Percentiles rank a stretch among this genome's conserved stretches.
These are phyloP conservation scores for Wickerhamiella sergipiensis DNA, from an alignment of 805 yeast genomes.

Conservation along the genomic window DNA sequence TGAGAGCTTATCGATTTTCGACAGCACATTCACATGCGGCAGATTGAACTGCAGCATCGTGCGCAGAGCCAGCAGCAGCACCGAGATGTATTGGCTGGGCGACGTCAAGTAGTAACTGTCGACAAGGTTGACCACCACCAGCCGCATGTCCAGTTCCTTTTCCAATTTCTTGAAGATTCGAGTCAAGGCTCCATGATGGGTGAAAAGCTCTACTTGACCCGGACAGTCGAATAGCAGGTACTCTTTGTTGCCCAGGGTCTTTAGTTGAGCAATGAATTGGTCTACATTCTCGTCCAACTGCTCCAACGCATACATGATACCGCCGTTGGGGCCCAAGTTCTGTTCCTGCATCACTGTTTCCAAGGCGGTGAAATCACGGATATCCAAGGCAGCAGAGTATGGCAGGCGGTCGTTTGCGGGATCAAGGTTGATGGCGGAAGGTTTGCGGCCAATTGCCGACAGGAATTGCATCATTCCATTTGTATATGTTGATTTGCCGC, in stretches of 20 bases:
- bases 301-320: conserved; percentile 79
- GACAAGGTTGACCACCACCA: conserved; percentile 62
- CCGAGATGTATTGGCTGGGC: conserved; percentile 81
- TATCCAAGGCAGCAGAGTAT: conserved; percentile 65
- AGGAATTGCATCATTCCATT: conserved; percentile 83
- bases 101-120: conserved; percentile 73
- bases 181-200: conserved; percentile 68
- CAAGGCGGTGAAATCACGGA: conserved; percentile 58
- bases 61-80: conserved; percentile 64
- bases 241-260: conserved; percentile 40
- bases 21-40: conserved; percentile 86
- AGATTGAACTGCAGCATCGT: conserved; percentile 86
- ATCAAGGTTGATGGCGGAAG: conserved; percentile 75
- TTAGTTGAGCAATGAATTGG: conserved; percentile 42
- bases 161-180: conserved; percentile 53
- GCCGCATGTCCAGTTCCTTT: conserved; percentile 50
- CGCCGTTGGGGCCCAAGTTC: conserved; percentile 78
- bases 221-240: conserved; percentile 71
- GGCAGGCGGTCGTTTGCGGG: conserved; percentile 72
- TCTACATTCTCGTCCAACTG: conserved; percentile 42
- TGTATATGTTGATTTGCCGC: conserved; percentile 93
- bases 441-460: conserved; percentile 84
- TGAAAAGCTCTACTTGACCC: conserved; percentile 91
- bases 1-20: conserved; percentile 73
- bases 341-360: conserved; percentile 69